phyloP scores from a whole-genome alignment of 139 green algal species.

The Edaphochlamys debaryana region DNA sequence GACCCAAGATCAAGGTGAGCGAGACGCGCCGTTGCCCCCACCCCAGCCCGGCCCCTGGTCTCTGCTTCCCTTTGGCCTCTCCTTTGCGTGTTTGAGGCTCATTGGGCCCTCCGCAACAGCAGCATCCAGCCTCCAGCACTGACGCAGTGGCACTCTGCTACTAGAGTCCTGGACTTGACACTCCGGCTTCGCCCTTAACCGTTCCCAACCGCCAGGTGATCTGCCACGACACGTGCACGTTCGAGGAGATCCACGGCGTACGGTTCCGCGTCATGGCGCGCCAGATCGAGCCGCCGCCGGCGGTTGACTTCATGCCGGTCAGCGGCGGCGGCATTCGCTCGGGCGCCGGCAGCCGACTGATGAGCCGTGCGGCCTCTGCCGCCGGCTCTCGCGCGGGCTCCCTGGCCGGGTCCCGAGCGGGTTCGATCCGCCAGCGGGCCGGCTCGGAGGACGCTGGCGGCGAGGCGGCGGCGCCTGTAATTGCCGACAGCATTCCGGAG shows the following conservation, averaged over 20 bases:
- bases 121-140: too few species aligned
- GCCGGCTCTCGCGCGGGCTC: neutral
- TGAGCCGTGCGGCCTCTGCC: neutral
- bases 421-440: neutral
- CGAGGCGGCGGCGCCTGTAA: too few species aligned
- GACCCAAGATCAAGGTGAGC: slow-evolving; percentile 43
- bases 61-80: neutral
- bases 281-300: neutral
- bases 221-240: slow-evolving; percentile 49
- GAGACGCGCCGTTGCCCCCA: neutral
- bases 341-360: neutral
- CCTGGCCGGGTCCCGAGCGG: too few species aligned
- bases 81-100: too few species aligned
- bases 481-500: too few species aligned
- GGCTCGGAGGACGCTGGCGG: too few species aligned
- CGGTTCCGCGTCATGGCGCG: slow-evolving; percentile 47
- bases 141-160: too few species aligned
- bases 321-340: neutral
- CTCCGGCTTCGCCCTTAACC: too few species aligned
- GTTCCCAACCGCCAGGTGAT: too few species aligned
- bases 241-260: slow-evolving; percentile 54
- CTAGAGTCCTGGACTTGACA: too few species aligned
- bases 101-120: too few species aligned
- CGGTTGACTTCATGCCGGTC: neutral
- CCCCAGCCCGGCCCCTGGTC: too few species aligned